Evolutionary conservation across 1,284 basidiomycete genomes (phyloP), one percentile per base, ranked within the genome.

Genomic region (Xanthoconium separans): DNA sequence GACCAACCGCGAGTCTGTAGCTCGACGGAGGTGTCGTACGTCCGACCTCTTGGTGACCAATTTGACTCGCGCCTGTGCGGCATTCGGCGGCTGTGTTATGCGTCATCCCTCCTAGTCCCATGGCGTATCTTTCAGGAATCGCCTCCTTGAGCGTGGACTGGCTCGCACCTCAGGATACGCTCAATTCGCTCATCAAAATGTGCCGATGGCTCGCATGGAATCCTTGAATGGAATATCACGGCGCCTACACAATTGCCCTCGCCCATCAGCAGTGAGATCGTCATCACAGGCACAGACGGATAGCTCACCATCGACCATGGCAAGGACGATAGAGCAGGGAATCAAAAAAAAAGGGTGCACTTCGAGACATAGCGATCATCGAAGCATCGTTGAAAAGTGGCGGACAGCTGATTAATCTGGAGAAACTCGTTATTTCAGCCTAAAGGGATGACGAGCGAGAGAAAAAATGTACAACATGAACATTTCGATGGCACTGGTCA

Each of bases 351-450:
- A 58, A 71, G 37, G 79, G 72, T 13, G 83, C 89, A 24, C 72
- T 94, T 53, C 74, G 75, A 58, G 91, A 93, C 65, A 83, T 93
- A 24, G 86, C 85, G 31, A 77, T 92, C 61, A 85, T 93, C 58
- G 75, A 94, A 72, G 89, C 87, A n/a, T 80, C 81, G 37, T 73
- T 93, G 70, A 83, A 78, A 43, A 91, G 88, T 62, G 71, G 80
- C 16, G 91, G 91, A 2, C 62, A 73, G 51, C 66, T 80, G 46
- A 75, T 90, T 10, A 81, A 87, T 64, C 71, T 92, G 50, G 73
- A 71, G 43, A 75, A 73, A 57, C 65, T 82, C 27, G 62, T 70
- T 30, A 2, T 50, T n/a, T 43, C 46, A 6, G 44, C 37, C 10
- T 61, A 42, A 60, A 51, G 30, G 22, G 6, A 6, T 42, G 27